Evolutionary conservation across 1,284 basidiomycete species (phyloP).

Genomic region (Ceratobasidium sp.): DNA sequence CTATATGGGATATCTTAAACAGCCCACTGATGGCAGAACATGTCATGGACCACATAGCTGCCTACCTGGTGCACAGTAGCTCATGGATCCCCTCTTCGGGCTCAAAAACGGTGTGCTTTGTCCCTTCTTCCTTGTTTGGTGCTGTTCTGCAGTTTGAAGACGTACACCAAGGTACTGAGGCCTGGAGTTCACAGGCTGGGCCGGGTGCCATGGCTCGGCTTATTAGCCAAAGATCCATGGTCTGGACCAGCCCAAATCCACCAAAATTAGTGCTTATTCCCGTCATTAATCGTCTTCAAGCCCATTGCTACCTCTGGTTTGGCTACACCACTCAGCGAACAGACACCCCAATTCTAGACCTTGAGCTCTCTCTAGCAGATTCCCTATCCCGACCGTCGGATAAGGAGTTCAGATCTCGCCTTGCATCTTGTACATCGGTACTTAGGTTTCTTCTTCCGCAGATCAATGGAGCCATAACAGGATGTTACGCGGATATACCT

Average conservation of each 20-base stretch:
- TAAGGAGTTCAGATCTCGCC: neutral
- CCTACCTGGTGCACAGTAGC: neutral
- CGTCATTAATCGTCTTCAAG: neutral
- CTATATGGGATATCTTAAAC: neutral
- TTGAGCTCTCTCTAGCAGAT: neutral
- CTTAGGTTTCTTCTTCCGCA: neutral
- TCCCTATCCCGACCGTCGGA: neutral
- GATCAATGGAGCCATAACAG: neutral
- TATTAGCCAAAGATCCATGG: neutral
- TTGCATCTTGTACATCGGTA: neutral
- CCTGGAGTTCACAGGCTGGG: neutral
- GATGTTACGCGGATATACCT: neutral
- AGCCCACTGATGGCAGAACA: neutral
- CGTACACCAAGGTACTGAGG: neutral
- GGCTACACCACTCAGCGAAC: neutral
- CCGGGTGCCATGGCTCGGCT: neutral
- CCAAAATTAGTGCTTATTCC: neutral
- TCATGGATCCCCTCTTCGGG: too few species aligned
- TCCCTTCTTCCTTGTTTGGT: neutral
- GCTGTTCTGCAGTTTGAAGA: neutral
- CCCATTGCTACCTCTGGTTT: slow-evolving; percentile 7
- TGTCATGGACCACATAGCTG: neutral
- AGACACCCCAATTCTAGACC: neutral
- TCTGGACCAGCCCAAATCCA: neutral
- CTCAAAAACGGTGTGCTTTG: neutral